Percentiles rank a stretch among this genome's conserved stretches.
Evolutionary conservation across 2,329 filamentous ascomycete species (phyloP).

Genomic region (Camillea tinctor): DNA sequence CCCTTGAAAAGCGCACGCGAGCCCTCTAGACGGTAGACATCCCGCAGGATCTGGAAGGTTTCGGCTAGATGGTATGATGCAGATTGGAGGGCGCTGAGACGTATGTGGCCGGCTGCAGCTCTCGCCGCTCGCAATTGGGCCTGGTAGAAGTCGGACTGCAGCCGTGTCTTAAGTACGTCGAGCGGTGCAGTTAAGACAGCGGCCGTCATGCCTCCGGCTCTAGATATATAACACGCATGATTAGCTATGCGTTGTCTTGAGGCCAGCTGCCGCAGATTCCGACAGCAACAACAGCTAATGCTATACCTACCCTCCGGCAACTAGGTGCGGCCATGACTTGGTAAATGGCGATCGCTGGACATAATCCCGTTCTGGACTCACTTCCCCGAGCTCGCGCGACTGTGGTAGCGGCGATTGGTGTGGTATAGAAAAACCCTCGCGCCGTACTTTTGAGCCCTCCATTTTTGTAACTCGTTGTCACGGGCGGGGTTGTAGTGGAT

Average conservation of each 20-base stretch:
- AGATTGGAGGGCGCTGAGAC: constrained; percentile 64
- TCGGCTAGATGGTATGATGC: constrained; percentile 75
- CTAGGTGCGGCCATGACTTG: constrained; percentile 88
- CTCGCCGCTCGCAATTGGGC: constrained; percentile 70
- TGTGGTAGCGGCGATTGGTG: constrained; percentile 44
- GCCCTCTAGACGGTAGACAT: constrained; percentile 79
- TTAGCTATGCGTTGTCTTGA: constrained; percentile 7
- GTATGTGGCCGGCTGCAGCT: constrained; percentile 53
- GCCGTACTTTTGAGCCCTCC: constrained; percentile 18
- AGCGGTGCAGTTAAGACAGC: constrained; percentile 91
- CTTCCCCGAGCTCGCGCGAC: constrained; percentile 61
- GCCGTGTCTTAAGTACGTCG: constrained; percentile 87
- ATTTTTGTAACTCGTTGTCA: constrained; percentile 18
- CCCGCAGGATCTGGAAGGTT: constrained; percentile 79
- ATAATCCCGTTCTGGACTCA: constrained; percentile 44
- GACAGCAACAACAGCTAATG: not conserved
- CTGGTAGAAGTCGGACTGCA: constrained; percentile 95
- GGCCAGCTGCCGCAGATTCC: not conserved
- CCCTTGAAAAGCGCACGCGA: constrained; percentile 90
- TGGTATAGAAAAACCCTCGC: constrained; percentile 16
- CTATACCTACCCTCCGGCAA: constrained; percentile 76
- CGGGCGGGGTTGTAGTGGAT: constrained; percentile 21
- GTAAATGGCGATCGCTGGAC: constrained; percentile 51
- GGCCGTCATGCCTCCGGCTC: constrained; percentile 85
- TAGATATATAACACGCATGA: constrained; percentile 40